phyloP scores from a whole-genome alignment of 371 early-diverging fungal genomes.

The Coemansia sp. region DNA sequence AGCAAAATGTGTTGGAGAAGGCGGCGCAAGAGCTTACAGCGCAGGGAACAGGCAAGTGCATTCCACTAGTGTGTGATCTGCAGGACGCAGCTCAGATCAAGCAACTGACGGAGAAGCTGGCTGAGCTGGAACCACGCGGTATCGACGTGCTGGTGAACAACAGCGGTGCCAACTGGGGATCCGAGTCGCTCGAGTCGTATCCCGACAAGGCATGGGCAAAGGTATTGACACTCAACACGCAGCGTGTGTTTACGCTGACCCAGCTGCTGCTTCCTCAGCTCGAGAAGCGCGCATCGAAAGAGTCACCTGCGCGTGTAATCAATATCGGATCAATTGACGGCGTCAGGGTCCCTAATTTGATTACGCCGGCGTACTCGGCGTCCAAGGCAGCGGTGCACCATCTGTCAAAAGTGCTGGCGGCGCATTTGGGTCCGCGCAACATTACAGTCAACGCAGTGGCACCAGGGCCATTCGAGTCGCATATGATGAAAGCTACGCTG shows the following conservation, averaged over 20 bases:
- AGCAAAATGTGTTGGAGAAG: constrained; percentile 60
- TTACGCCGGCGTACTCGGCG: constrained; percentile 74
- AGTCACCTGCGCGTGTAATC: constrained; percentile 59
- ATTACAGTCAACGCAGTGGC: constrained; percentile 89
- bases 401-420: constrained; percentile 67
- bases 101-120: constrained; percentile 60
- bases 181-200: constrained; percentile 58
- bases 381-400: constrained; percentile 82
- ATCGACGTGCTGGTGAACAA: constrained; percentile 86
- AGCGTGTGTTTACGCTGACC: constrained; percentile 79
- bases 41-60: constrained; percentile 69
- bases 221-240: constrained; percentile 85
- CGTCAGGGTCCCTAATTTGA: constrained; percentile 56
- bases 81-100: constrained; percentile 63
- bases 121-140: constrained; percentile 62
- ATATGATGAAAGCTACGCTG: constrained; percentile 80
- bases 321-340: constrained; percentile 59
- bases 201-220: constrained; percentile 73
- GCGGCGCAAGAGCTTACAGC: constrained; percentile 62
- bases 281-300: constrained; percentile 60
- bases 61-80: constrained; percentile 76
- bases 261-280: constrained; percentile 74
- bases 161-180: constrained; percentile 80
- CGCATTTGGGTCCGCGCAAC: constrained; percentile 60
- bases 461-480: constrained; percentile 84